Evolutionary conservation across 257 asterid species (phyloP), one percentile per base, ranked within the genome.

Genomic region (Buddleja alternifolia): DNA sequence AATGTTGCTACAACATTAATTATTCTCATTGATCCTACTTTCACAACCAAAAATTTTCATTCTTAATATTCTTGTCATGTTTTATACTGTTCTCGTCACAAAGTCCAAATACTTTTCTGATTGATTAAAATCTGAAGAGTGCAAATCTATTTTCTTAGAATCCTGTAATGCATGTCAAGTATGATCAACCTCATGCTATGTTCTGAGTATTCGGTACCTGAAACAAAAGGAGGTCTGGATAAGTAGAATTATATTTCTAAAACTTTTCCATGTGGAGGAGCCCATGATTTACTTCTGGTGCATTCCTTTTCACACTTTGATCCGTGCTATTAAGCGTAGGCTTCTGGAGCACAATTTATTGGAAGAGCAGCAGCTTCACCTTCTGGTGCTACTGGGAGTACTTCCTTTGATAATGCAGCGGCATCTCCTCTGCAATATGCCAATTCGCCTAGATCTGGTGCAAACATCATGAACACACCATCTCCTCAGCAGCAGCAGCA

Each of bases 311-410:
- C 21, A 50, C 32, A 70, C 62, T 45, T 68, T 60, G 24, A 58
- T 63, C 51, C 55, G 48, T 78, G 29, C 75, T 72, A 70, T 60
- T 61, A 52, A 55, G 63, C 77, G 48, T 74, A 93, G 98, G 81
- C 81, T 78, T 77, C 97, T 66, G 98, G 92, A 48, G 78, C 90
- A 61, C 93, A 83, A 67, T 83, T 79, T 58, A 75, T 82, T 37
- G 96, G 96, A 74, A 85, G 99, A 79, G 74, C 95, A 64, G 94
- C 89, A 45, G 97, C 97, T 69, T 90, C 99, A 77, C 96, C 99
- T 66, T 84, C 92, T 62, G 83, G 85, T 73, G 73, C 89, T 20
- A 73, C 87, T 53, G 95, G 85, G 46, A 67, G 82, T 67, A 61
- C 86, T 69, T 71, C 97, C 66, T 84, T 84, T 77, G 99, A 93